Evolutionary conservation across 257 asterid species (phyloP).

Genomic region (Nicotiana attenuata): DNA sequence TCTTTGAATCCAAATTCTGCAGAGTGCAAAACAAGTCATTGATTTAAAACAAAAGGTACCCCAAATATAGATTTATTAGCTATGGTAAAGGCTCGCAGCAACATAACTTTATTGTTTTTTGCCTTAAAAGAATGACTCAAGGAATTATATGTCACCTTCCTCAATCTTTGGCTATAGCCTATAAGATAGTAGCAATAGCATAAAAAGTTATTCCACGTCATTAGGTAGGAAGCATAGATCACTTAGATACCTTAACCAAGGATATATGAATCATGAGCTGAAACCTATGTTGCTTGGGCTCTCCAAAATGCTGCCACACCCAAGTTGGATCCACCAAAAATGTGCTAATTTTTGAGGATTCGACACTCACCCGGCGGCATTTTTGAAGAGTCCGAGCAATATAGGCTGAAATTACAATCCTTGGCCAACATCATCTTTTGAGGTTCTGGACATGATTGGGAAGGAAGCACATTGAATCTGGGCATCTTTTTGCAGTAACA

Average conservation of each 20-base stretch:
- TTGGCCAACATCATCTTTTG: not conserved
- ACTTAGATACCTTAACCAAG: not conserved
- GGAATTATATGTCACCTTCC: not conserved
- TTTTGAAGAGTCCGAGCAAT: no score
- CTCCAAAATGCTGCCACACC: no score
- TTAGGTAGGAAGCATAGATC: not conserved
- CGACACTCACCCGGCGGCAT: no score
- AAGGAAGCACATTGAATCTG: not conserved
- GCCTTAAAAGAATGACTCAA: not conserved
- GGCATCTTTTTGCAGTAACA: not conserved
- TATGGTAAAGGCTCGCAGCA: not conserved
- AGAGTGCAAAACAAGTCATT: constrained; percentile 9
- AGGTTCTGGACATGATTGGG: not conserved
- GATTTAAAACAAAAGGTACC: not conserved
- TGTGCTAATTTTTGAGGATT: no score
- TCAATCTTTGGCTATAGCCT: not conserved
- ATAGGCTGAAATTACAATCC: not conserved
- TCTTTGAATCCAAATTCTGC: constrained; percentile 94
- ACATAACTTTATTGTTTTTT: not conserved
- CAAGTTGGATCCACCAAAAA: no score
- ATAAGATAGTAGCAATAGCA: not conserved
- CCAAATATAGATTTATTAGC: not conserved
- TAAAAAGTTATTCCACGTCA: not conserved
- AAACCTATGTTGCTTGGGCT: no score
- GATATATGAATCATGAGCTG: not conserved